Percentiles rank a stretch among this genome's conserved stretches.
Evolutionary conservation across 1,284 basidiomycete genomes (phyloP).

Genomic region (Ganoderma sinense): DNA sequence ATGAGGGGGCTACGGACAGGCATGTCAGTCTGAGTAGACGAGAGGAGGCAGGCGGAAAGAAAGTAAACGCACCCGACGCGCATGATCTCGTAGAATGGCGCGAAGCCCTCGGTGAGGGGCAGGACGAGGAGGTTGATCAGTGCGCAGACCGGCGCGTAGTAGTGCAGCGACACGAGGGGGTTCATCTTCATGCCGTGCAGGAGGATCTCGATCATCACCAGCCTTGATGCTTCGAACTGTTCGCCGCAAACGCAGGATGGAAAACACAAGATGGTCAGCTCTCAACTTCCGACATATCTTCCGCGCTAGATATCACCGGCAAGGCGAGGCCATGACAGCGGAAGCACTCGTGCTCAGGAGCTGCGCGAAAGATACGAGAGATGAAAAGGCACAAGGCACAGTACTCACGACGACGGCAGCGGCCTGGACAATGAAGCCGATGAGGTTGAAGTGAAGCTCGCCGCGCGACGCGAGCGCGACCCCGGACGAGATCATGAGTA

Average conservation of each 20-base stretch:
- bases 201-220: constrained; percentile 97
- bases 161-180: constrained; percentile 94
- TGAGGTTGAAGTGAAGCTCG: constrained; percentile 85
- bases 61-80: constrained; percentile 55
- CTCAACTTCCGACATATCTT: background rate
- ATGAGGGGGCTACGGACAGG: constrained; percentile 61
- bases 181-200: constrained; percentile 98
- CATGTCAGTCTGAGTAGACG: background rate
- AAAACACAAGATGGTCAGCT: constrained; percentile 1
- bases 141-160: constrained; percentile 97
- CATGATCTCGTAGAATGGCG: constrained; percentile 82
- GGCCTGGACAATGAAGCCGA: constrained; percentile 88
- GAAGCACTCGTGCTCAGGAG: background rate
- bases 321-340: background rate
- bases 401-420: constrained; percentile 72
- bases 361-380: background rate
- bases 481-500: constrained; percentile 91
- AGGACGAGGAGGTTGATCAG: constrained; percentile 86
- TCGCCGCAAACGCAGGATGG: constrained; percentile 13
- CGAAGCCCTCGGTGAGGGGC: constrained; percentile 91
- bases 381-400: background rate
- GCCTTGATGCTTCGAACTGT: constrained; percentile 87
- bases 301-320: background rate
- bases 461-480: constrained; percentile 91
- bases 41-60: background rate